Conservation (phyloP, 768 basidiomycete species). For the Boletus tomentosulus region DNA sequence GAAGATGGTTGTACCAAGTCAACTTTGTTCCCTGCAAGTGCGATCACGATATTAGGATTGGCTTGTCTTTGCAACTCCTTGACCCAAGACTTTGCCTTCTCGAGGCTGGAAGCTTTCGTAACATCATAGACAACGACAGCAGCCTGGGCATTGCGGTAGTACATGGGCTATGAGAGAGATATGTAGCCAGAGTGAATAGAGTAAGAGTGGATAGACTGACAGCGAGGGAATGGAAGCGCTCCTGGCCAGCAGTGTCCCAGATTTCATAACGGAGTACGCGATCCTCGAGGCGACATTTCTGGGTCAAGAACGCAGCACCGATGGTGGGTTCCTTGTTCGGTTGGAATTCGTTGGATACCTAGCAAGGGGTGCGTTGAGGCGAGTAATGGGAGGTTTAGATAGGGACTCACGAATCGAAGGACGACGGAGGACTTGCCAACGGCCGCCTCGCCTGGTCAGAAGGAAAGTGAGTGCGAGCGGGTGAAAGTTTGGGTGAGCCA, state of each 20-base stretch:
- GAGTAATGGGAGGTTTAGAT: not conserved
- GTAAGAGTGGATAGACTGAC: constrained; percentile 41
- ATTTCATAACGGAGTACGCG: constrained; percentile 92
- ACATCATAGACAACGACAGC: constrained; percentile 99
- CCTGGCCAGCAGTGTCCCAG: constrained; percentile 95
- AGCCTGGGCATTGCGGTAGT: constrained; percentile 96
- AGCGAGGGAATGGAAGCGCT: constrained; percentile 96
- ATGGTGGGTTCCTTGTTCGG: constrained; percentile 99
- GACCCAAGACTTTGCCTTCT: constrained; percentile 99
- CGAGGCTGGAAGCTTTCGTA: constrained; percentile 91
- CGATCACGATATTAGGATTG: constrained; percentile 98
- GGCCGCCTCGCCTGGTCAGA: constrained; percentile 84
- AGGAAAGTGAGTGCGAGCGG: not conserved
- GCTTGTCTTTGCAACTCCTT: constrained; percentile 99
- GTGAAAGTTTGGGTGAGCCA: not conserved
- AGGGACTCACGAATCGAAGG: constrained; percentile 78
- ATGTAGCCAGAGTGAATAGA: constrained; percentile 5
- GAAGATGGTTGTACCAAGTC: constrained; percentile 75
- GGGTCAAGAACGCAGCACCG: constrained; percentile 92
- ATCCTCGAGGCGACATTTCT: constrained; percentile 94
- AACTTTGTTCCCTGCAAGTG: constrained; percentile 96
- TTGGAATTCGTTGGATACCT: constrained; percentile 98
- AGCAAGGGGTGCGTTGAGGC: not conserved
- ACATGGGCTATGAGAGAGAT: constrained; percentile 73
- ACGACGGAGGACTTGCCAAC: constrained; percentile 99